Base-by-base conservation (phyloP, 2,329 filamentous ascomycete genomes). In the Emericellopsis atlantica region DNA sequence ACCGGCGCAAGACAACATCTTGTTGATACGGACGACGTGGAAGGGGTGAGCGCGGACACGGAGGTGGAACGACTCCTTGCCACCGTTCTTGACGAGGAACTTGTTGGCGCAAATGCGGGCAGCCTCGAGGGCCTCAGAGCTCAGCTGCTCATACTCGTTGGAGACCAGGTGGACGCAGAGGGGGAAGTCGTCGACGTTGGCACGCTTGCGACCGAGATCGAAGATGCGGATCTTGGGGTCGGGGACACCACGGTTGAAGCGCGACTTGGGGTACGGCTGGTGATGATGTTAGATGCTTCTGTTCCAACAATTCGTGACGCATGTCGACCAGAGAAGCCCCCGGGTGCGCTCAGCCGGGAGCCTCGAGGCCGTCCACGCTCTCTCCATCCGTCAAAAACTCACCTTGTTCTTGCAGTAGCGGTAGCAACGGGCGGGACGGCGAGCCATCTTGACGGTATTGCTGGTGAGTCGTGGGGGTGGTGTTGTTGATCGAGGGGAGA, bases 321-420 rank as follows among this genome's bases (percentile, higher is more conserved):
- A 29, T 9, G 9, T 29, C 9, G 6, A 29, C 26, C 26, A 12
- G 18, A 21, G 18, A 21, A 21, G 18, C 18, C 4, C 18, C 3
- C 18, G 5, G 18, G 18, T 21, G 8, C 26, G 26, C 26, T 29
- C 26, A 29, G 12, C 9, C 8, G 12, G 8, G 26, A 9, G 26
- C 26, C 6, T 29, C 12, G 26, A 12, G 12, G 26, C 26, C 26
- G 26, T 21, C 18, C 18, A 29, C 26, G 26, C 9, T 29, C 26
- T 29, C 39, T 38, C 41, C 33, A 43, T 40, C 43, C 36, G 40
- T 40, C 40, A 32, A 35, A 39, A 49, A 70, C 83, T 72, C 67
- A 94, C 88, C 88, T 95, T 95, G 84, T 96, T 98, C 87, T 98
- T 98, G 89, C 92, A 98, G 85, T 98, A 98, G 66, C 92, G 84